These are phyloP conservation scores for Aspergillus quadrilineatus DNA, from an alignment of 2,329 filamentous ascomycete genomes.

Conservation along the genomic window DNA sequence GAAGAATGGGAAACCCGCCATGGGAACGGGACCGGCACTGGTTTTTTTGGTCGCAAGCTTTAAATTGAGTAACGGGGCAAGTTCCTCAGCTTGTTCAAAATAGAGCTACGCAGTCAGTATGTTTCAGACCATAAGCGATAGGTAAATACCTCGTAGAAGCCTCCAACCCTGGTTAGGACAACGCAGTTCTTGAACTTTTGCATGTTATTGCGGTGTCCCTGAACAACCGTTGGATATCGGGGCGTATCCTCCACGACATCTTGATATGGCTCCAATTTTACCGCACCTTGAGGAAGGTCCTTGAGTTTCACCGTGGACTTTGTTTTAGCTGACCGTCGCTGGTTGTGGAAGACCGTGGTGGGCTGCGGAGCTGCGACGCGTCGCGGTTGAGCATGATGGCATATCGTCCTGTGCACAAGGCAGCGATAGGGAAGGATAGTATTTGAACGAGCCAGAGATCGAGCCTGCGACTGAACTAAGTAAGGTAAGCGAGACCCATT, in stretches of 20 bases:
- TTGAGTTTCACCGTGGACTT: constrained; percentile 42
- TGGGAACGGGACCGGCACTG: constrained; percentile 74
- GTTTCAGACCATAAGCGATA: not conserved
- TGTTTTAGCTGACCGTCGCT: constrained; percentile 37
- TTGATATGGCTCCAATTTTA: constrained; percentile 47
- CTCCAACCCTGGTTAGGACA: constrained; percentile 83
- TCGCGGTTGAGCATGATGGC: constrained; percentile 30
- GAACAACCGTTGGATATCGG: constrained; percentile 81
- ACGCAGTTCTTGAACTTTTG: constrained; percentile 87
- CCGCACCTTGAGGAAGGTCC: constrained; percentile 57
- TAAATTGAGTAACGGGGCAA: constrained; percentile 79
- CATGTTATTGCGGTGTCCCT: constrained; percentile 87
- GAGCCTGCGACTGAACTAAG: constrained; percentile 13
- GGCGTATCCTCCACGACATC: constrained; percentile 49
- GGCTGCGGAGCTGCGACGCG: constrained; percentile 18
- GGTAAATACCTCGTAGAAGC: constrained; percentile 76
- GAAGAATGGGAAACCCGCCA: constrained; percentile 93
- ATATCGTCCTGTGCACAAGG: constrained; percentile 29
- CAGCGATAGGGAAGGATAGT: constrained; percentile 18
- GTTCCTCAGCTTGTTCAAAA: constrained; percentile 90
- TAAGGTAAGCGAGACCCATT: constrained; percentile 20
- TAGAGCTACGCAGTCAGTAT: constrained; percentile 60
- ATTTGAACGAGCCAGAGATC: not conserved
- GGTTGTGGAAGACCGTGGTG: constrained; percentile 15
- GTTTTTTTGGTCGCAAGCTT: constrained; percentile 82